Conservation (phyloP, 2,329 filamentous ascomycete genomes). For the Stemphylium lycopersici region DNA sequence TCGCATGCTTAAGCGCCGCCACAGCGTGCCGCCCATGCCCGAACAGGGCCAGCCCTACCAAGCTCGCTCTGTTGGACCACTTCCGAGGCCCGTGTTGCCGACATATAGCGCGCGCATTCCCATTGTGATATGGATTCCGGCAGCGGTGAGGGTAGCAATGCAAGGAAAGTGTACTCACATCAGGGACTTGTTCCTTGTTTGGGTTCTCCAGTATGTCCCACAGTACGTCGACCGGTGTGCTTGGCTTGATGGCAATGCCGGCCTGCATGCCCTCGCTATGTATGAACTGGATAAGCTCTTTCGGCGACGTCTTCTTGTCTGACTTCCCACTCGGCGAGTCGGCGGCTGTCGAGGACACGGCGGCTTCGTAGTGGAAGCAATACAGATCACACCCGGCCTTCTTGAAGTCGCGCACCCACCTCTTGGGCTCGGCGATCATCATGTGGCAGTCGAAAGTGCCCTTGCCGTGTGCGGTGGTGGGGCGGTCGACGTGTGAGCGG, state of each 20-base stretch:
- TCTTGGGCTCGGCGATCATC: constrained; percentile 99
- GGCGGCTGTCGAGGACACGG: constrained; percentile 80
- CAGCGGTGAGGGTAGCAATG: constrained; percentile 5
- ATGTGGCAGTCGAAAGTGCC: constrained; percentile 99
- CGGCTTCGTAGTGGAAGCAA: constrained; percentile 99
- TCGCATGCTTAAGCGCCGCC: constrained; percentile 43
- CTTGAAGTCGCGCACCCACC: constrained; percentile 96
- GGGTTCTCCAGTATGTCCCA: constrained; percentile 84
- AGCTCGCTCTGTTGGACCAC: constrained; percentile 16
- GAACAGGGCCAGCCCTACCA: constrained; percentile 28
- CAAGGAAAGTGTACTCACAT: constrained; percentile 66
- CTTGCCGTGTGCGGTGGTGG: constrained; percentile 70
- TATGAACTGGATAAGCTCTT: constrained; percentile 86
- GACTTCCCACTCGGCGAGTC: constrained; percentile 74
- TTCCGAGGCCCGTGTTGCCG: constrained; percentile 20
- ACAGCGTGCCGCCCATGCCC: constrained; percentile 38
- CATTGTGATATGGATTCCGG: constrained; percentile 23
- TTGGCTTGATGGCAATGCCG: constrained; percentile 94
- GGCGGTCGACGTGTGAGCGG: constrained; percentile 80
- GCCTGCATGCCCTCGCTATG: constrained; percentile 87
- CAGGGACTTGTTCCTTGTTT: constrained; percentile 77
- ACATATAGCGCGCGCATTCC: constrained; percentile 17
- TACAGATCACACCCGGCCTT: constrained; percentile 96
- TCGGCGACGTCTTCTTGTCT: constrained; percentile 77
- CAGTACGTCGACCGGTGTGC: constrained; percentile 86